These are phyloP conservation scores for Chaetomiaceae sp. DNA, from an alignment of 2,329 filamentous ascomycete genomes.

Conservation along the genomic window DNA sequence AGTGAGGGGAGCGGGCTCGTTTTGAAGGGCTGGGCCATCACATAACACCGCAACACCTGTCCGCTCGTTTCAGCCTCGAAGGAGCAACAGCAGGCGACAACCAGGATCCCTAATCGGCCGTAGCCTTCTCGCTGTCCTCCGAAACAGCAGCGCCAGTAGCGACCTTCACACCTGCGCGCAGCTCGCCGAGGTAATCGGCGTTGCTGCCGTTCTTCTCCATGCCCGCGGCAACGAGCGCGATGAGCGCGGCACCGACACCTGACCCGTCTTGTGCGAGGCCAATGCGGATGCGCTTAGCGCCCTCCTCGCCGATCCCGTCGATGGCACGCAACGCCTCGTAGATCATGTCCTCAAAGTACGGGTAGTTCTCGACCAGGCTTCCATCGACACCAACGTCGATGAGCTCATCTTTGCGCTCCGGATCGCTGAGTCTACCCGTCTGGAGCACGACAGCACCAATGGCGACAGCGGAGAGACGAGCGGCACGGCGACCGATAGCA, in stretches of 20 bases:
- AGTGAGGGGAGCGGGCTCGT: not conserved
- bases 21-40: constrained; percentile 1
- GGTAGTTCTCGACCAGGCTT: constrained; percentile 92
- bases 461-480: constrained; percentile 80
- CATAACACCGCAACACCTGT: constrained; percentile 16
- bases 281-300: constrained; percentile 84
- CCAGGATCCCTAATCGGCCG: constrained; percentile 17
- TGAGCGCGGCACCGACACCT: constrained; percentile 90
- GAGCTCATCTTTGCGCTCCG: constrained; percentile 60
- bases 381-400: constrained; percentile 92
- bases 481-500: constrained; percentile 83
- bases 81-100: not conserved
- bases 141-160: constrained; percentile 22
- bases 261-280: constrained; percentile 96
- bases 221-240: constrained; percentile 79
- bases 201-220: constrained; percentile 46
- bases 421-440: constrained; percentile 64
- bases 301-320: constrained; percentile 69
- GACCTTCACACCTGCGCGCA: constrained; percentile 37
- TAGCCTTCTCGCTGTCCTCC: constrained; percentile 17
- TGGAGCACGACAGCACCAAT: constrained; percentile 80
- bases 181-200: constrained; percentile 39
- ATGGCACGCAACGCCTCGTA: constrained; percentile 75
- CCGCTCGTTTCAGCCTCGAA: not conserved
- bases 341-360: constrained; percentile 83